phyloP scores from a whole-genome alignment of 495 filamentous ascomycete species.

The Parathielavia appendiculata region DNA sequence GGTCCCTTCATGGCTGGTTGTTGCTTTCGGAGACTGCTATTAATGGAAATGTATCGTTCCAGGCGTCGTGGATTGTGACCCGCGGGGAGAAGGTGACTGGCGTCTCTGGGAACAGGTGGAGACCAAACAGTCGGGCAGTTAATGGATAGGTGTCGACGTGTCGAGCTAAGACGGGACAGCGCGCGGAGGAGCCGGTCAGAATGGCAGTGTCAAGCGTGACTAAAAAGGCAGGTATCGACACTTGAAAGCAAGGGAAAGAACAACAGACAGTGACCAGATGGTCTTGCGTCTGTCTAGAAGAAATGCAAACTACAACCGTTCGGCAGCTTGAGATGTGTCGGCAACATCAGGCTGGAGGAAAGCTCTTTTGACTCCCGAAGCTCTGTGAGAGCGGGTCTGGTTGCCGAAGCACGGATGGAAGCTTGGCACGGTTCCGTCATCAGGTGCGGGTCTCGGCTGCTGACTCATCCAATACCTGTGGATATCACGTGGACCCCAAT shows the following conservation, averaged over 20 bases:
- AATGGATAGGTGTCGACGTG: neutral
- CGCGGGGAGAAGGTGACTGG: neutral
- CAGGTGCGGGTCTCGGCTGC: neutral
- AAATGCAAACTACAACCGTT: too few relatives aligned
- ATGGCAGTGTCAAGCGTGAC: too few relatives aligned
- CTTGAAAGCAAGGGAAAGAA: too few relatives aligned
- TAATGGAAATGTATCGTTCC: neutral
- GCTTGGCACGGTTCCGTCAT: neutral
- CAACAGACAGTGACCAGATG: too few relatives aligned
- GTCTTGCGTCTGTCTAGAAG: too few relatives aligned
- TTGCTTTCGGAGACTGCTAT: neutral
- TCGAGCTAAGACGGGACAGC: too few relatives aligned
- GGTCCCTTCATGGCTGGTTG: constrained; percentile 10
- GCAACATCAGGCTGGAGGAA: neutral
- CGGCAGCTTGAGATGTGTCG: too few relatives aligned
- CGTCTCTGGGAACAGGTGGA: too few relatives aligned
- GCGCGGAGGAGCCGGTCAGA: too few relatives aligned
- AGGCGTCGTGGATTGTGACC: neutral
- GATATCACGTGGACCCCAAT: neutral
- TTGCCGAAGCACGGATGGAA: neutral
- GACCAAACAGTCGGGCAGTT: neutral
- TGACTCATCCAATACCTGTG: neutral
- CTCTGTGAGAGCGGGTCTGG: neutral
- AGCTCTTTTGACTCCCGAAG: neutral
- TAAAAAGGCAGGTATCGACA: too few relatives aligned